These are phyloP conservation scores for Cystobasidiopsis lactophilus DNA, from an alignment of 768 basidiomycete species.

Conservation along the genomic window DNA sequence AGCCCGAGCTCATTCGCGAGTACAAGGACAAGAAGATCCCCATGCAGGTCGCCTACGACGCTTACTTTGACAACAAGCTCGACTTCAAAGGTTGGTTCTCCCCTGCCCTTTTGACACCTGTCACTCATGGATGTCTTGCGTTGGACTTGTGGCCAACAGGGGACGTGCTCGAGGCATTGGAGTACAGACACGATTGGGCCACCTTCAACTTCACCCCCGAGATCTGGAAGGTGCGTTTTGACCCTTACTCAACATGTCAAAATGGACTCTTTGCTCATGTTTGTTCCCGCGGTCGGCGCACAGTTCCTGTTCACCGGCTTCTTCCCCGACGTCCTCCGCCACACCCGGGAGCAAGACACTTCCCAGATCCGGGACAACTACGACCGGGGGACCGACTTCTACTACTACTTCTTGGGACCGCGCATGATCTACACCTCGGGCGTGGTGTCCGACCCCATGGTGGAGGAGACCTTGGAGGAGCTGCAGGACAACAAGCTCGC, in stretches of 20 bases:
- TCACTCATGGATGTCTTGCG: background rate
- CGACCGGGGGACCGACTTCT: conserved; percentile 87
- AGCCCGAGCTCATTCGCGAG: conserved; percentile 49
- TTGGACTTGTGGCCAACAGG: conserved; percentile 29
- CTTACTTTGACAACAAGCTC: conserved; percentile 85
- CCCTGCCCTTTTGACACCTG: background rate
- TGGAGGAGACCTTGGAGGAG: conserved; percentile 64
- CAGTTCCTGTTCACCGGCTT: conserved; percentile 68
- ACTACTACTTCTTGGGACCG: conserved; percentile 63
- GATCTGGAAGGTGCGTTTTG: conserved; percentile 36
- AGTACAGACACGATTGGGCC: conserved; percentile 88
- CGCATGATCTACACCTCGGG: conserved; percentile 98
- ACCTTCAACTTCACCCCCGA: conserved; percentile 73
- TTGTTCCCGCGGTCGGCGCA: background rate
- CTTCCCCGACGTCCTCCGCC: conserved; percentile 79
- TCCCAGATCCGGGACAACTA: conserved; percentile 92
- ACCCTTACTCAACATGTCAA: no score
- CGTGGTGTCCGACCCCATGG: conserved; percentile 46
- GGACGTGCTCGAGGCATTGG: conserved; percentile 79
- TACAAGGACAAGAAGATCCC: conserved; percentile 84
- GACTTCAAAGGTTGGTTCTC: conserved; percentile 63
- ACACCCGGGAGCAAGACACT: conserved; percentile 76
- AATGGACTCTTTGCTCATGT: no score
- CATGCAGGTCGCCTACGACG: conserved; percentile 93
- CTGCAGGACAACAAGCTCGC: conserved; percentile 97